Evolutionary conservation across 306 rosid genomes (phyloP).

Genomic region (Vicia faba): DNA sequence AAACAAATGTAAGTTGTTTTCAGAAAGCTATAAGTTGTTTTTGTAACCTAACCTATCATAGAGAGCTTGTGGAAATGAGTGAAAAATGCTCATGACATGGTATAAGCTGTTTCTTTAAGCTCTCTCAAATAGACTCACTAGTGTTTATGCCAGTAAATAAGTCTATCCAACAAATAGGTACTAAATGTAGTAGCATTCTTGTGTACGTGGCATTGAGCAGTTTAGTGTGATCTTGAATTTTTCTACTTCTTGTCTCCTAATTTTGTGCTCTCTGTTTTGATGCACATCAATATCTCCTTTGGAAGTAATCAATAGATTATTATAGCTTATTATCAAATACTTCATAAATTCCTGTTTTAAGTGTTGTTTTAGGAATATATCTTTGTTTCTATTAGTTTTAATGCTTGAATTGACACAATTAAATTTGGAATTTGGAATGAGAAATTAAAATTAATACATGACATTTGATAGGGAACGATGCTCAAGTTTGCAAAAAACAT

Average conservation of each 20-base stretch:
- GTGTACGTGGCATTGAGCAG: not conserved
- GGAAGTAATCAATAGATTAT: conserved; percentile 14
- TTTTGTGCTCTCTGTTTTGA: not conserved
- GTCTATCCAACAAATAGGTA: not conserved
- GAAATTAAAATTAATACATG: conserved; percentile 28
- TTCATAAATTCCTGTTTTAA: not conserved
- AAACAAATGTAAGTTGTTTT: not conserved
- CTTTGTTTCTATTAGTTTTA: conserved; percentile 22
- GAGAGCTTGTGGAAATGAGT: not conserved
- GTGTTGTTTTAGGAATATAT: conserved; percentile 5
- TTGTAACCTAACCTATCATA: not conserved
- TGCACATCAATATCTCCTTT: not conserved
- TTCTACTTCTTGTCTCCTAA: not conserved
- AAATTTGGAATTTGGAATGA: conserved; percentile 14
- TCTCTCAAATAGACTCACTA: not conserved
- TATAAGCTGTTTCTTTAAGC: not conserved
- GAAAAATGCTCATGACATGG: not conserved
- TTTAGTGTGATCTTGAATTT: not conserved
- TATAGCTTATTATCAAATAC: conserved; percentile 3
- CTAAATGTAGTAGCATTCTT: not conserved
- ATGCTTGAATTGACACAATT: conserved; percentile 3
- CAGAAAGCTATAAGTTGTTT: not conserved
- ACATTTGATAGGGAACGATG: conserved; percentile 68
- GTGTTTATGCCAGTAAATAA: not conserved
- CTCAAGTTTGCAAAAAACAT: conserved; percentile 70